Conservation (phyloP, 805 yeast species). For the Torulaspora indica region DNA sequence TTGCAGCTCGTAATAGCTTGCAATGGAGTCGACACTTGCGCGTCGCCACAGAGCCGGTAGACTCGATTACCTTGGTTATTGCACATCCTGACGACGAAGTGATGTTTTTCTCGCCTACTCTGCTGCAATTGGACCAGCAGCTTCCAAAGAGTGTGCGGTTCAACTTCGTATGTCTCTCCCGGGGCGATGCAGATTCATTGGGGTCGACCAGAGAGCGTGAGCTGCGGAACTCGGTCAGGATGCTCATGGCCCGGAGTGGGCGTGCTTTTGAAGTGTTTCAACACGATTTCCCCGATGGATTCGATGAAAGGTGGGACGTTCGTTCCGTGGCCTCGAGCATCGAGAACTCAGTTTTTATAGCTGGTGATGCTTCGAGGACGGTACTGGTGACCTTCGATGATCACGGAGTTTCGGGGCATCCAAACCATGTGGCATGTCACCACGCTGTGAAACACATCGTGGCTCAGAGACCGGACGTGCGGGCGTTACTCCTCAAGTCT, state of each 20-base stretch:
- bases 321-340: conserved; percentile 22
- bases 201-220: conserved; percentile 64
- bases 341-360: conserved; percentile 4
- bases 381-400: conserved; percentile 72
- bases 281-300: conserved; percentile 58
- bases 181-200: conserved; percentile 71
- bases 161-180: conserved; percentile 63
- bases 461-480: conserved; percentile 4
- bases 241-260: conserved; percentile 17
- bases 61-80: conserved; percentile 44
- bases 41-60: background rate
- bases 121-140: conserved; percentile 23
- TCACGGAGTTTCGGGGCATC: conserved; percentile 76
- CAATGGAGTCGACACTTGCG: conserved; percentile 6
- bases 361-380: background rate
- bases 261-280: conserved; percentile 23
- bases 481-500: conserved; percentile 16
- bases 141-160: conserved; percentile 32
- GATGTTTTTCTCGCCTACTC: conserved; percentile 85
- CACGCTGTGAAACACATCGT: conserved; percentile 41
- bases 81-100: conserved; percentile 99
- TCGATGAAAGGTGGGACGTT: conserved; percentile 60
- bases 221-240: conserved; percentile 35
- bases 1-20: conserved; percentile 9
- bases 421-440: conserved; percentile 72